A percentile compares a stretch with the other conserved stretches of the same genome.
These are phyloP conservation scores for Starmerella floris DNA, from an alignment of 805 yeast species.

Conservation along the genomic window DNA sequence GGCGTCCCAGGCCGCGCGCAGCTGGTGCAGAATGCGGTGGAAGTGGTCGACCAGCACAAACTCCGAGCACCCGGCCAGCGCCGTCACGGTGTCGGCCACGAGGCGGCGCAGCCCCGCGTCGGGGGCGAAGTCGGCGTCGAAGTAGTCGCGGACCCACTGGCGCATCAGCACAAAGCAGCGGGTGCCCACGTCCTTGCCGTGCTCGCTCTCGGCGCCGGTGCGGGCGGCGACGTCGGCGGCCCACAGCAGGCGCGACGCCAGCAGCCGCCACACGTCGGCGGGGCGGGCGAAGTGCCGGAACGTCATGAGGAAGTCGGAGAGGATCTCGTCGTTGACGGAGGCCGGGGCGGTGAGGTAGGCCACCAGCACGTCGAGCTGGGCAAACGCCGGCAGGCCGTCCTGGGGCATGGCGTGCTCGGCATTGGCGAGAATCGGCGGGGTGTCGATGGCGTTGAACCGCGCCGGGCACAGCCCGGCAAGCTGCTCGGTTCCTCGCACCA, in stretches of 20 bases:
- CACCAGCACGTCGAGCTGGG: constrained; percentile 22
- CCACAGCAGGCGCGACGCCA: constrained; percentile 62
- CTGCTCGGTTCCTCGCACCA: background rate
- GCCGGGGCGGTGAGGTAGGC: constrained; percentile 49
- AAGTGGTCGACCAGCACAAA: constrained; percentile 21
- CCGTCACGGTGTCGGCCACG: constrained; percentile 11
- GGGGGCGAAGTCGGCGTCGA: constrained; percentile 65
- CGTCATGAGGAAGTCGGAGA: constrained; percentile 78
- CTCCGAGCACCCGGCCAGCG: constrained; percentile 22
- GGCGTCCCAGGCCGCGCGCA: constrained; percentile 40
- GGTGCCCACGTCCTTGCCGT: constrained; percentile 56
- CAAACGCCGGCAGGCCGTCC: constrained; percentile 16
- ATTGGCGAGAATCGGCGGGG: constrained; percentile 4
- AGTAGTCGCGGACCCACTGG: constrained; percentile 83
- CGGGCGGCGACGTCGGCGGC: constrained; percentile 34
- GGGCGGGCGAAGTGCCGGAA: constrained; percentile 57
- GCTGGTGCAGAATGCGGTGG: constrained; percentile 31
- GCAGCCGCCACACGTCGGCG: constrained; percentile 43
- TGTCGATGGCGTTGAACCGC: constrained; percentile 5
- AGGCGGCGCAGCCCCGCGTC: constrained; percentile 34
- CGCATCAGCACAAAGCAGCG: constrained; percentile 77
- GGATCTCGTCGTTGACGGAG: constrained; percentile 57
- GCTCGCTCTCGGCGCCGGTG: constrained; percentile 21
- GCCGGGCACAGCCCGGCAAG: constrained; percentile 6
- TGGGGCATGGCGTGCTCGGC: constrained; percentile 1